Evolutionary conservation across 129 eudicot species (phyloP).

Genomic region (Escallonia herrerae): DNA sequence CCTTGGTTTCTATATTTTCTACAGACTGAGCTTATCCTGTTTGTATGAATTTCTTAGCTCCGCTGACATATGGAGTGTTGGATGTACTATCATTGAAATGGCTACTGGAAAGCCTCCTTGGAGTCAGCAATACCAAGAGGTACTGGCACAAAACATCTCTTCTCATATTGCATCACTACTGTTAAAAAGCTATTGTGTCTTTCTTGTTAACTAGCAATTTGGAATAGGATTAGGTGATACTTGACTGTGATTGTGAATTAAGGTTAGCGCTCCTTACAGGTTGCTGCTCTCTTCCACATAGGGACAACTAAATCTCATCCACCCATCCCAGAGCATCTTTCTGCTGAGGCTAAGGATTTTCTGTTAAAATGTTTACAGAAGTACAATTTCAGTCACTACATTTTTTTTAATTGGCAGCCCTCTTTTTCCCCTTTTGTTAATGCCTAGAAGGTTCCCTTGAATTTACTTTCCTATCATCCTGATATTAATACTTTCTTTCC

Average conservation of each 20-base stretch:
- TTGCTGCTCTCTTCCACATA: constrained; percentile 92
- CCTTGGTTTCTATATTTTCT: not conserved
- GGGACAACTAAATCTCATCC: constrained; percentile 99
- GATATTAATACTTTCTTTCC: not conserved
- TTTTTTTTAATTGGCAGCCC: not conserved
- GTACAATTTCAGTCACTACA: constrained; percentile 28
- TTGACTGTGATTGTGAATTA: constrained; percentile 4
- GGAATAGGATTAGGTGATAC: not conserved
- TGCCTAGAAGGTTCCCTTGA: not conserved
- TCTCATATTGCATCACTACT: not conserved
- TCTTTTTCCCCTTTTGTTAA: not conserved
- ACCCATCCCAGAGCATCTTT: constrained; percentile 95
- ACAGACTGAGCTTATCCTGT: constrained; percentile 1
- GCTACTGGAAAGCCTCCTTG: constrained; percentile 99
- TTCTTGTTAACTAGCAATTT: constrained; percentile 6
- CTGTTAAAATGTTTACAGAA: constrained; percentile 82
- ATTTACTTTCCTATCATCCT: not conserved
- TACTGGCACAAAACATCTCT: constrained; percentile 4
- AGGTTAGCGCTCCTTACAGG: constrained; percentile 38
- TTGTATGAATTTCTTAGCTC: constrained; percentile 36
- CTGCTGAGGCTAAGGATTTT: constrained; percentile 88
- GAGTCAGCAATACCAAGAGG: constrained; percentile 99
- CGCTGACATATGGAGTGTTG: constrained; percentile 99
- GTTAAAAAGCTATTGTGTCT: not conserved
- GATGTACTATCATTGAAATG: constrained; percentile 96